Base-by-base conservation (phyloP, 2,329 filamentous ascomycete species). In the Trichoderma harzianum region DNA sequence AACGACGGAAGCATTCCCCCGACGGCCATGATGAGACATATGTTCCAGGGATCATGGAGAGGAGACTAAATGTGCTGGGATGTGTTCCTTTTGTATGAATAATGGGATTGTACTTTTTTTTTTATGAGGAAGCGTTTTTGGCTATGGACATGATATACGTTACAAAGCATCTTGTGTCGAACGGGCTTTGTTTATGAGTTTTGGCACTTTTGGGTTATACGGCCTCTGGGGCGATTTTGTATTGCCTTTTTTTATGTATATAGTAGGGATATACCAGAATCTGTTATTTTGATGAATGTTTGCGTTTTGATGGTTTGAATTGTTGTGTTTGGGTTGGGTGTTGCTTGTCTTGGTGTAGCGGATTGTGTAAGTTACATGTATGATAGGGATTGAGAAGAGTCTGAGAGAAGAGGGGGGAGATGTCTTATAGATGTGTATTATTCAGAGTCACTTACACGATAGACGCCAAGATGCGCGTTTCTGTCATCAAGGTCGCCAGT, bases 1-100 rank as follows among this genome's bases (percentile, higher is more conserved):
- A 73, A 79, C 30, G 77, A 79, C 16, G 77, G 77, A 10, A 71
- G 65, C 3, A 74, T 77, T 14, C 78, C 78, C 1, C 70, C 76
- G 3, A 71, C 73, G 32, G 78, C 78, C 7, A 69, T 78, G 53
- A 70, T 78, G 57, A 76, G 74, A 70, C 78, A 79, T 62, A 51
- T 76, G 11, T 79, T 79, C 51, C 62, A 65, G 2, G 74, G 72
- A 10, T 72, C 70, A 12, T 74, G 74, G 74, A 74, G 74, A n/a
- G 68, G 26, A 21, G 62, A 60, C 16, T 43, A 43, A n/a, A 43
- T 43, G 7, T 57, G 18, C 18, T n/a, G 11, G 24, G 21, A 32
- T n/a, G 28, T 10, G n/a, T n/a, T 5, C 1, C 12, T 7, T 51
- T 53, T 26, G 32, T 12, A 34, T 53, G 12, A 36, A 24, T 65